A percentile compares a stretch with the other conserved stretches of the same genome.
These are phyloP conservation scores for Ophiocordyceps unilateralis DNA, from an alignment of 2,329 filamentous ascomycete genomes.

Conservation along the genomic window DNA sequence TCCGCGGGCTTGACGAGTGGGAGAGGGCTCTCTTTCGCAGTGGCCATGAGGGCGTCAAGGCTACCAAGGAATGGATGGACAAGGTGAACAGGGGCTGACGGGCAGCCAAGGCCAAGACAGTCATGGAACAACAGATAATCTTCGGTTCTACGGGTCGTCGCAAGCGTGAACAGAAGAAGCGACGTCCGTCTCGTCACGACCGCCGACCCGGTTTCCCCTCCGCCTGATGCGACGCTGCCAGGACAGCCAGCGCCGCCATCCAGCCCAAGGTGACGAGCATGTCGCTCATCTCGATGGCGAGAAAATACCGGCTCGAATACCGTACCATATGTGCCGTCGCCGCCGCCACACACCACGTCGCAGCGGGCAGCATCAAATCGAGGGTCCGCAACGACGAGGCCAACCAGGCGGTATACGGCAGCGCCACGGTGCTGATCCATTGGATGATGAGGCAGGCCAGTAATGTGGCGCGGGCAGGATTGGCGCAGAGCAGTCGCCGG, in stretches of 20 bases:
- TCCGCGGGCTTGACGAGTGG: conserved; percentile 76
- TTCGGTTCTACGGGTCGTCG: too few relatives aligned
- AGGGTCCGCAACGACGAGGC: neutral
- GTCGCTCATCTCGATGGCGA: conserved; percentile 20
- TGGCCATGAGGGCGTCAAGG: conserved; percentile 57
- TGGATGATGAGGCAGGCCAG: conserved; percentile 7
- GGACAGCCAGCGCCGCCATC: conserved; percentile 8
- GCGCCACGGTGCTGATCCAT: conserved; percentile 2
- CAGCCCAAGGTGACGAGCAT: conserved; percentile 10
- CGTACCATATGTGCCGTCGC: conserved; percentile 11
- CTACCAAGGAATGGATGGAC: conserved; percentile 53
- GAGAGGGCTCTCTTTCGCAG: conserved; percentile 63
- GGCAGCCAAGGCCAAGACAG: too few relatives aligned
- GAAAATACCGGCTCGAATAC: conserved; percentile 19
- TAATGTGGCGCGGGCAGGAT: conserved; percentile 3
- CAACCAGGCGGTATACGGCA: neutral
- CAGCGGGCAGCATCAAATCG: neutral
- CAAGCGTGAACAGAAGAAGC: neutral
- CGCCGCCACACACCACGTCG: neutral
- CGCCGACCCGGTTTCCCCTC: neutral
- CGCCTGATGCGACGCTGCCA: neutral
- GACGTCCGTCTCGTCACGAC: neutral
- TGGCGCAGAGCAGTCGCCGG: conserved; percentile 1
- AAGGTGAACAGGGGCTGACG: conserved; percentile 24
- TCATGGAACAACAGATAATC: too few relatives aligned